Percentiles rank a stretch among this genome's conserved stretches.
phyloP scores from a whole-genome alignment of 2,329 filamentous ascomycete genomes.

The Colletotrichum nymphaeae region DNA sequence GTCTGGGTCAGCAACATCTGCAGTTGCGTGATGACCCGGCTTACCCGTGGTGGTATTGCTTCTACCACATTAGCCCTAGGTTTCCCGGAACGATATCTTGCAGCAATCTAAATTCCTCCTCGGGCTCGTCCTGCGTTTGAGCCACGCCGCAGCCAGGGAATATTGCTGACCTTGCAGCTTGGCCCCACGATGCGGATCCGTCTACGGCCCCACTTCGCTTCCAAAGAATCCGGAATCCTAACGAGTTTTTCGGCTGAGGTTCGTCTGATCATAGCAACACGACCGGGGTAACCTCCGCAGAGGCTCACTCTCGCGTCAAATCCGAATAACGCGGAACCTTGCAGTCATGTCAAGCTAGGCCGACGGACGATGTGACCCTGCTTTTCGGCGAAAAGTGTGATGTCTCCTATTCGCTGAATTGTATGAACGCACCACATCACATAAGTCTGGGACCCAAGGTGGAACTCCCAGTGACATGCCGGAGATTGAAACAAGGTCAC shows the following conservation, averaged over 20 bases:
- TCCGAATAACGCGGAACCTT: neutral
- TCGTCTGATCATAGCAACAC: neutral
- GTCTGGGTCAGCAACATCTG: neutral
- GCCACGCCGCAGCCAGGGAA: neutral
- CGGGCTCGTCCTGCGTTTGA: neutral
- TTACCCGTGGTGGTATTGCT: neutral
- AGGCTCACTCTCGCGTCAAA: neutral
- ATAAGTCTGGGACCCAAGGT: neutral
- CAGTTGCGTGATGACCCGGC: neutral
- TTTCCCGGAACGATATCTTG: neutral
- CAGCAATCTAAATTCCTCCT: neutral
- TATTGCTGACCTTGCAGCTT: neutral
- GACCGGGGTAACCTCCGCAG: neutral
- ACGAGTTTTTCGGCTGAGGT: neutral
- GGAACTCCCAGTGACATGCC: neutral
- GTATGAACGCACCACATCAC: neutral
- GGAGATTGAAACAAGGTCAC: neutral
- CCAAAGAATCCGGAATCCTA: neutral
- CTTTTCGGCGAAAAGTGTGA: neutral
- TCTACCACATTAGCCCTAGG: neutral
- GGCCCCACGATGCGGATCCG: neutral
- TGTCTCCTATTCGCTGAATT: neutral
- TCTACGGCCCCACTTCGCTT: neutral
- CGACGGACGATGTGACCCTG: neutral
- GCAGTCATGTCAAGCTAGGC: neutral